These are phyloP conservation scores for Fraxinus sp. DNA, from an alignment of 305 asterid species.

Conservation along the genomic window DNA sequence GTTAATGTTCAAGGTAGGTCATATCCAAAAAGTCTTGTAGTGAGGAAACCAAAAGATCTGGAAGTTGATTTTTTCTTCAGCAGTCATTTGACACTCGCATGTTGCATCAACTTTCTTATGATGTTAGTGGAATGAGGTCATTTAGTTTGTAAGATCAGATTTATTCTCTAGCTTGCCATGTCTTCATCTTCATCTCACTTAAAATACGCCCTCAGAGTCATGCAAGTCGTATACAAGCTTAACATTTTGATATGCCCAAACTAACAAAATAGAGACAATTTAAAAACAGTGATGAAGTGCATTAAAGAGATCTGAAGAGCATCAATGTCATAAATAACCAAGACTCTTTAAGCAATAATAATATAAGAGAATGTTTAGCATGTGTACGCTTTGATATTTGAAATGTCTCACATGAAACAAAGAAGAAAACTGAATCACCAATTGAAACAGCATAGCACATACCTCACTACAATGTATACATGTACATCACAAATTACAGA, in stretches of 20 bases:
- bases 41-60: not conserved
- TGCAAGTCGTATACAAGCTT: not conserved
- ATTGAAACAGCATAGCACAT: conserved; percentile 4
- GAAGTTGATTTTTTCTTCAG: not conserved
- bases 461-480: not conserved
- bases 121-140: not conserved
- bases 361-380: conserved; percentile 11
- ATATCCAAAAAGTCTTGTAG: not conserved
- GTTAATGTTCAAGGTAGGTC: not conserved
- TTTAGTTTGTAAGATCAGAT: not conserved
- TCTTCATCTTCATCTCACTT: not conserved
- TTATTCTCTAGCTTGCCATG: not conserved
- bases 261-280: not conserved
- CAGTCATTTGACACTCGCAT: not conserved
- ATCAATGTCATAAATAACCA: conserved; percentile 1
- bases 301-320: not conserved
- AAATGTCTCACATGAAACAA: not conserved
- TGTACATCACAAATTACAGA: too few relatives aligned
- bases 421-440: conserved; percentile 6
- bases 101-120: not conserved
- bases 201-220: not conserved
- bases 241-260: conserved; percentile 2
- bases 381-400: conserved; percentile 3
- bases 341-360: not conserved
- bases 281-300: not conserved